Percentiles rank a stretch among this genome's conserved stretches.
phyloP scores from a whole-genome alignment of 1,284 basidiomycete species.

The Cutaneotrichosporon curvatum region DNA sequence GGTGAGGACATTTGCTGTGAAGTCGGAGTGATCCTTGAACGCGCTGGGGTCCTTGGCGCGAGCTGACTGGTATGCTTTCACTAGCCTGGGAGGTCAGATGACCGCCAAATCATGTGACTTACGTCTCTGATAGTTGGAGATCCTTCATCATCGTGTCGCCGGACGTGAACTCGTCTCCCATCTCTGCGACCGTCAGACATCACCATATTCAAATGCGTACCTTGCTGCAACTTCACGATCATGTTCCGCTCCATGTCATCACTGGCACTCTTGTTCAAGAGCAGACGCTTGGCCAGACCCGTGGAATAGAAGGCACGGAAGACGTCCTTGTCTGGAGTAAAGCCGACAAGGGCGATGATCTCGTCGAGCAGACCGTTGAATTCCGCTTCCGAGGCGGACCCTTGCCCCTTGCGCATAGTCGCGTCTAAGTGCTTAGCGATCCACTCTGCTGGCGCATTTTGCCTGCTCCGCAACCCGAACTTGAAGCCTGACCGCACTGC shows the following conservation, averaged over 20 bases:
- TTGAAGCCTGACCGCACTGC: slow-evolving; percentile 63
- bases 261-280: slow-evolving; percentile 78
- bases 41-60: slow-evolving; percentile 39
- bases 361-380: slow-evolving; percentile 66
- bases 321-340: slow-evolving; percentile 78
- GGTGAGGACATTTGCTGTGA: slow-evolving; percentile 53
- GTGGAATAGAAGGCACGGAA: slow-evolving; percentile 93
- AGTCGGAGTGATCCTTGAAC: slow-evolving; percentile 41
- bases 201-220: slow-evolving; percentile 49
- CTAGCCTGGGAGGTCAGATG: slow-evolving; percentile 32
- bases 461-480: slow-evolving; percentile 70
- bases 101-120: slow-evolving; percentile 7
- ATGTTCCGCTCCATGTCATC: slow-evolving; percentile 86
- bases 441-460: slow-evolving; percentile 87
- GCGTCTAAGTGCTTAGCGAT: slow-evolving; percentile 82
- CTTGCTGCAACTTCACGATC: slow-evolving; percentile 77
- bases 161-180: slow-evolving; percentile 47
- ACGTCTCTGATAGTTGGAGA: slow-evolving; percentile 44
- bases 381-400: slow-evolving; percentile 59
- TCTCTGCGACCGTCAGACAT: slow-evolving; percentile 25
- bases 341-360: slow-evolving; percentile 77
- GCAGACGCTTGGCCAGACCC: slow-evolving; percentile 76
- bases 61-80: slow-evolving; percentile 47
- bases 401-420: slow-evolving; percentile 78
- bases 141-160: slow-evolving; percentile 49